A percentile compares a stretch with the other conserved stretches of the same genome.
phyloP scores from a whole-genome alignment of 2,329 filamentous ascomycete species.

The Dactylellina drechsleri region DNA sequence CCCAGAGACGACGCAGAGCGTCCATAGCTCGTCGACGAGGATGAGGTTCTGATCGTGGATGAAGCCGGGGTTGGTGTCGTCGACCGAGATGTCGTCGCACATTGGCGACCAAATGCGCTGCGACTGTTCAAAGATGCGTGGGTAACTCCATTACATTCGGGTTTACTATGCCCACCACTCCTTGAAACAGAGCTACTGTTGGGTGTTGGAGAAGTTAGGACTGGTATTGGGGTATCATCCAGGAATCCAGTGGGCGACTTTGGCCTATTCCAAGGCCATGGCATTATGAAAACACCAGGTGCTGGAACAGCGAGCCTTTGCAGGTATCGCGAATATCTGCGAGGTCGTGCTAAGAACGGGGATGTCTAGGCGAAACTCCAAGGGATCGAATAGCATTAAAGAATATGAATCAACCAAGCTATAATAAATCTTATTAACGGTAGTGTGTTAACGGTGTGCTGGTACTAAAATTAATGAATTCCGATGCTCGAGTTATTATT shows the following conservation, averaged over 20 bases:
- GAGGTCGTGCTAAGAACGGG: constrained; percentile 27
- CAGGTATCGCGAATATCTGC: constrained; percentile 23
- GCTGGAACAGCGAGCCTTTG: constrained; percentile 17
- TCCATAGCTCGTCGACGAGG: not conserved
- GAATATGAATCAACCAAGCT: constrained; percentile 6
- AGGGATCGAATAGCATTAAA: constrained; percentile 42
- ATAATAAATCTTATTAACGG: not conserved
- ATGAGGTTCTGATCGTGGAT: not conserved
- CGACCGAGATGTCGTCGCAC: constrained; percentile 16
- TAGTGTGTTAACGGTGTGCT: too few relatives aligned
- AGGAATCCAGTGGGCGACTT: constrained; percentile 46
- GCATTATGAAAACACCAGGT: constrained; percentile 48
- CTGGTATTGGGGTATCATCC: constrained; percentile 19
- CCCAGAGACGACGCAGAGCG: constrained; percentile 41
- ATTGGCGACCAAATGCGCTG: constrained; percentile 26
- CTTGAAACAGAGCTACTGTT: not conserved
- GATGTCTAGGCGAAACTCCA: constrained; percentile 39
- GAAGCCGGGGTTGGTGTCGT: constrained; percentile 41
- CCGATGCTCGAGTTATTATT: too few relatives aligned
- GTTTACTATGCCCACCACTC: not conserved
- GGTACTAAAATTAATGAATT: too few relatives aligned
- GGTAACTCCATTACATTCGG: not conserved
- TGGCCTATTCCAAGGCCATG: constrained; percentile 54
- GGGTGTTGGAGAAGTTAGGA: constrained; percentile 4
- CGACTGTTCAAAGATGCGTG: not conserved